Conservation (phyloP, 208 protist species). For the Vickermania ingenoplastis region DNA sequence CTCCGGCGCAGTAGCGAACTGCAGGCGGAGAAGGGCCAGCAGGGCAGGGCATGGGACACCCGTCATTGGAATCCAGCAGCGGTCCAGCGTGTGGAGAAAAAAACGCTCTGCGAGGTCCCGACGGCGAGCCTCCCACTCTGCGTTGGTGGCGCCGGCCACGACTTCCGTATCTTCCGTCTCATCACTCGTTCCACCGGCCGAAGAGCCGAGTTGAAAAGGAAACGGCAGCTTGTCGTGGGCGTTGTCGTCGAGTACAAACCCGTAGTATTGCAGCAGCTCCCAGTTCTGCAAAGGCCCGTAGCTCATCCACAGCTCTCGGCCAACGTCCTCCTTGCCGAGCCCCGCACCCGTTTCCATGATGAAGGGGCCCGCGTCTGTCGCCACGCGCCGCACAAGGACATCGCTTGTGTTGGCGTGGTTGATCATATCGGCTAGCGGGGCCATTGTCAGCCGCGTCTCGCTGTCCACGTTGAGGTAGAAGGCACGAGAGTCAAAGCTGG, state of each 20-base stretch:
- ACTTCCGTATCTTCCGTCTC: slow-evolving; percentile 4
- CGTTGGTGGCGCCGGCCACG: neutral
- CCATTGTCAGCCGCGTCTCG: slow-evolving; percentile 45
- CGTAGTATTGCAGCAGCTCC: slow-evolving; percentile 87
- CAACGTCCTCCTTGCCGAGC: slow-evolving; percentile 29
- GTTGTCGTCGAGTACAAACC: slow-evolving; percentile 80
- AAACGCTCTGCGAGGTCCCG: slow-evolving; percentile 31
- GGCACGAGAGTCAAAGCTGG: slow-evolving; percentile 83
- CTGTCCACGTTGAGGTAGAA: slow-evolving; percentile 86
- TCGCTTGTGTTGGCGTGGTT: slow-evolving; percentile 79
- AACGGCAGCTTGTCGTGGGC: slow-evolving; percentile 79
- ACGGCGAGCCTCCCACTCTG: slow-evolving; percentile 44
- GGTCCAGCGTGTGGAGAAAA: slow-evolving; percentile 28
- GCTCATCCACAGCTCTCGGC: slow-evolving; percentile 85
- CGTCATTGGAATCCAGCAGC: slow-evolving; percentile 49
- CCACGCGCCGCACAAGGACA: slow-evolving; percentile 68
- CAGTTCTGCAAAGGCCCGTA: slow-evolving; percentile 91
- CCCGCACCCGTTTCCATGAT: slow-evolving; percentile 69
- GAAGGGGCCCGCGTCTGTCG: slow-evolving; percentile 59
- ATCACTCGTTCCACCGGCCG: slow-evolving; percentile 1
- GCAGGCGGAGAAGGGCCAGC: slow-evolving; percentile 60
- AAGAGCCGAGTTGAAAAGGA: slow-evolving; percentile 26
- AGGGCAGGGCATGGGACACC: slow-evolving; percentile 57
- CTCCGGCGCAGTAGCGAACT: slow-evolving; percentile 61
- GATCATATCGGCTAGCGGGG: slow-evolving; percentile 85